Base-by-base conservation (phyloP, 352 stramenopile species). In the Phytopythium kandeliae region DNA sequence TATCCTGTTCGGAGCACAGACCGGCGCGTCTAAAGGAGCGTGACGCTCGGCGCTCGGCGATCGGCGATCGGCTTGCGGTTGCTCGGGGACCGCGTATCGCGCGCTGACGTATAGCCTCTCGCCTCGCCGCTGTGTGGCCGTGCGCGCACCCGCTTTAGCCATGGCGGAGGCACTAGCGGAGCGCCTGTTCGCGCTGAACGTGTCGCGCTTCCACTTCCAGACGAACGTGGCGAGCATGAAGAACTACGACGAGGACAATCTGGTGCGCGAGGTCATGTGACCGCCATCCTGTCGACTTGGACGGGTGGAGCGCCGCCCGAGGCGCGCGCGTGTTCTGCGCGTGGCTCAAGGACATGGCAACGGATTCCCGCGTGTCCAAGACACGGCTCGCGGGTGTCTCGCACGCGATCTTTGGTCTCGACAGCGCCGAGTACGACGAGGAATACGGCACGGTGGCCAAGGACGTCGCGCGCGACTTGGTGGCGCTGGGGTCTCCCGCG, bases 371-470 rank as follows among this genome's bases (percentile, higher is more conserved):
- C 21, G 84, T 96, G 54, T 85, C 81, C 55, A 92, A 87, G 56
- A 72, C 67, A n/a, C 90, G 82, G 80, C 69, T 96, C 10, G 63
- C 62, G n/a, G 71, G 73, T 21, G 65, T 86, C 1, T 63, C 60
- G 26, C 86, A 95, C 60, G 85, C 81, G 0, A 79, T 95, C 3
- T 94, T 95, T 48, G 87, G 86, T 8, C 67, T 96, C 28, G 87
- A 86, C 51, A 96, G 91, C 56, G 71, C 74, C 17, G 86, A 94
- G 63, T 96, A 96, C 54, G 87, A 93, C 54, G 87, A 96, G 49
- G 52, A 88, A 64, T 95, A 90, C 52, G 82, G 78, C 44, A 89
- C 76, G 17, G 83, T 83, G 7, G 86, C 86, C 16, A 90, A 89
- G 65, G 63, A 84, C 17, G 46, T 95, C 37, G 74, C 91, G 55